Evolutionary conservation across 371 early-diverging fungal species (phyloP).

Genomic region (Chytridium lagenaria): DNA sequence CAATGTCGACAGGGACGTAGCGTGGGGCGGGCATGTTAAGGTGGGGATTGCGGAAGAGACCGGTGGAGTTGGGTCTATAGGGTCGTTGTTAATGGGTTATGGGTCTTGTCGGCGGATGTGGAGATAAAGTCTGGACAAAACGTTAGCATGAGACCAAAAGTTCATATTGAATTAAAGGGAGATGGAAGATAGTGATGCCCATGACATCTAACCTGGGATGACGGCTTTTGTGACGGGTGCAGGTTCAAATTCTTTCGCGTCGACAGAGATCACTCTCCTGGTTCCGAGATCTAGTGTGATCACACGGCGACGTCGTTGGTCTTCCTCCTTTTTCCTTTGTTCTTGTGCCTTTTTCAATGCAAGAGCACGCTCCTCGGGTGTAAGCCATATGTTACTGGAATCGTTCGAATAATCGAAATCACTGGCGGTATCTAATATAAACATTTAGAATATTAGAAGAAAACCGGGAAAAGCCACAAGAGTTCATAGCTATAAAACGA

Average conservation of each 20-base stretch:
- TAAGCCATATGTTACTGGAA: slow-evolving; percentile 74
- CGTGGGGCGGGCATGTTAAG: slow-evolving; percentile 30
- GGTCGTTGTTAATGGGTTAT: background rate
- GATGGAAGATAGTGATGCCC: background rate
- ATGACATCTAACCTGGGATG: background rate
- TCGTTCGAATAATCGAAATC: slow-evolving; percentile 77
- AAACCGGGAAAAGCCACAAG: slow-evolving; percentile 5
- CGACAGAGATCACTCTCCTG: slow-evolving; percentile 60
- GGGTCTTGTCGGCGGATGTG: background rate
- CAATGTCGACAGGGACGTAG: slow-evolving; percentile 26
- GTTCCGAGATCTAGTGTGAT: slow-evolving; percentile 71
- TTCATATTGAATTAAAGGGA: background rate
- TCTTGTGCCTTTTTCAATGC: slow-evolving; percentile 44
- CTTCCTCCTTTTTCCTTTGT: slow-evolving; percentile 52
- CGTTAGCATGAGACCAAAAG: background rate
- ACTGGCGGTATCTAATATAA: slow-evolving; percentile 67
- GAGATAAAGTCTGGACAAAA: background rate
- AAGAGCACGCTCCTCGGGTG: slow-evolving; percentile 73
- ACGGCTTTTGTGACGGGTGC: slow-evolving; percentile 31
- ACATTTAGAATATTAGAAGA: background rate
- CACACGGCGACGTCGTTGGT: slow-evolving; percentile 58
- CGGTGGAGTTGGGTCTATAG: slow-evolving; percentile 31
- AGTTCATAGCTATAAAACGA: background rate
- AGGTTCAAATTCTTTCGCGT: slow-evolving; percentile 39
- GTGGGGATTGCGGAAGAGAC: slow-evolving; percentile 43